phyloP scores from a whole-genome alignment of 371 early-diverging fungal genomes.

The Nematocida homosporus region DNA sequence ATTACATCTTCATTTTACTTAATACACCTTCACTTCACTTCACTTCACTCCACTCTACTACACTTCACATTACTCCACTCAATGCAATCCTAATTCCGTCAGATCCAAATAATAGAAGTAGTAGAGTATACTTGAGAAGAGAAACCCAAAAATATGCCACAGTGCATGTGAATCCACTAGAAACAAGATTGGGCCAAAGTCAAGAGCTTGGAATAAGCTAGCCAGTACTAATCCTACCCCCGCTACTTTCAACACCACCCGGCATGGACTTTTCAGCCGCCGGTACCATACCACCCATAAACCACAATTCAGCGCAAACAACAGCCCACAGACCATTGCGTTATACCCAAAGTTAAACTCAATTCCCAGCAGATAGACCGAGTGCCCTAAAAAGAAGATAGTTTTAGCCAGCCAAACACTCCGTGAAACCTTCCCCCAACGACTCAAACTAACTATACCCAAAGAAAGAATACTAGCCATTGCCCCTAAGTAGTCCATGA shows the following conservation, averaged over 20 bases:
- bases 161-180: slow-evolving; percentile 44
- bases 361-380: slow-evolving; percentile 1
- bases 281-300: slow-evolving; percentile 23
- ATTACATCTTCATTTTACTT: neutral
- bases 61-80: neutral
- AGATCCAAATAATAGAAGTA: slow-evolving; percentile 17
- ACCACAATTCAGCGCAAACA: neutral
- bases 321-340: slow-evolving; percentile 4
- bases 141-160: slow-evolving; percentile 40
- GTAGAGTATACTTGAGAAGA: slow-evolving; percentile 14
- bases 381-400: neutral
- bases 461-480: slow-evolving; percentile 22
- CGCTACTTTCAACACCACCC: slow-evolving; percentile 10
- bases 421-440: neutral
- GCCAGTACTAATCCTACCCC: slow-evolving; percentile 1
- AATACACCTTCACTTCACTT: neutral
- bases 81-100: neutral
- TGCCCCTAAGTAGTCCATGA: slow-evolving; percentile 41
- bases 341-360: slow-evolving; percentile 52
- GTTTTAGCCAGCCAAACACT: neutral
- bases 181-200: slow-evolving; percentile 50
- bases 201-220: slow-evolving; percentile 24
- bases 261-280: neutral
- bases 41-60: neutral
- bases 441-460: neutral